Evolutionary conservation across 768 basidiomycete species (phyloP).

Genomic region (Mycena belliarum): DNA sequence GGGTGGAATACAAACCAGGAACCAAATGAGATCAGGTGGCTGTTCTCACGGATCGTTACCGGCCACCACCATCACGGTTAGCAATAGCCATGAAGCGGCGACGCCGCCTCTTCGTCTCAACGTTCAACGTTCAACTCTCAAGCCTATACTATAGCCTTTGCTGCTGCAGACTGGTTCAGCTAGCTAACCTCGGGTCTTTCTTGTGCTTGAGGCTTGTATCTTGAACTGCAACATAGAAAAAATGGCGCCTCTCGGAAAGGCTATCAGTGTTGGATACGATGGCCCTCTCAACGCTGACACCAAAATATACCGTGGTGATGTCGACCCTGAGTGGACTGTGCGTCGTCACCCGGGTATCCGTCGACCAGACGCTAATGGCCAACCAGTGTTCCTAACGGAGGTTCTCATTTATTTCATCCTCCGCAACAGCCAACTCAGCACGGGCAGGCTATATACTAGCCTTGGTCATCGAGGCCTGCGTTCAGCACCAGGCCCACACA

Average conservation of each 20-base stretch:
- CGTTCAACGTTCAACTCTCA: constrained; percentile 33
- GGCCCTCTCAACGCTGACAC: constrained; percentile 5
- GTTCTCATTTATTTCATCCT: constrained; percentile 26
- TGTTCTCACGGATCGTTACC: not conserved
- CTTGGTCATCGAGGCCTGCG: constrained; percentile 54
- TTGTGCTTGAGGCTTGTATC: not conserved
- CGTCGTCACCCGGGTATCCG: constrained; percentile 24
- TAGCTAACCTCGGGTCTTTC: no score
- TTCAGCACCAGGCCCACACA: constrained; percentile 48
- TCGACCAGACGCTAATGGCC: not conserved
- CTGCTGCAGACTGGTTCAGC: no score
- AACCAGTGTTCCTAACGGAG: constrained; percentile 55
- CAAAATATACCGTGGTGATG: constrained; percentile 35
- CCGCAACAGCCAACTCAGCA: not conserved
- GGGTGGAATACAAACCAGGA: no score
- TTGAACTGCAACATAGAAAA: no score
- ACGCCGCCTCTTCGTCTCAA: no score
- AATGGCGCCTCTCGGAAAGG: constrained; percentile 45
- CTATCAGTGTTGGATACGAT: constrained; percentile 28
- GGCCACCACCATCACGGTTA: no score
- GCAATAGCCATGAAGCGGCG: no score
- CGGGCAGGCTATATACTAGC: constrained; percentile 59
- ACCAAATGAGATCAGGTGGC: no score
- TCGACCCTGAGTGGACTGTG: constrained; percentile 49
- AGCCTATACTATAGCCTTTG: no score